Base-by-base conservation (phyloP, 352 stramenopile species). In the Phytophthora pseudosyringae region DNA sequence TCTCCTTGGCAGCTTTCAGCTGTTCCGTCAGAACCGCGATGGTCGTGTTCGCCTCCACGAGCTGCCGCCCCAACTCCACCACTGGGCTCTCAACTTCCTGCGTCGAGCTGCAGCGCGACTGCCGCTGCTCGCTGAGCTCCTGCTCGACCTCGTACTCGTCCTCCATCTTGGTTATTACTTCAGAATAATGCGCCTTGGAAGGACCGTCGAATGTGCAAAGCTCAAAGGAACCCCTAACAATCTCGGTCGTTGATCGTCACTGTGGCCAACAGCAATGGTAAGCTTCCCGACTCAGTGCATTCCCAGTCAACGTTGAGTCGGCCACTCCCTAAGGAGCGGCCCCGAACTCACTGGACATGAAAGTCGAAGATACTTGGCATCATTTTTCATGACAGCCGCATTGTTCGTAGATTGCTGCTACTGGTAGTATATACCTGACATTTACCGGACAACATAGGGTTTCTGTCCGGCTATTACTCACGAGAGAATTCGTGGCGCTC, bases 11-110 rank as follows among this genome's bases (percentile, higher is more conserved):
- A 25, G 26, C 21, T 57, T 56, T 50, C 11, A 64, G 31, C 28
- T 64, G 56, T 11, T 44, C 33, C 12, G 56, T 57, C 28, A 64
- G 56, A 15, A 56, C 56, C 18, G 35, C 44, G 44, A 64, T 56
- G 15, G 55, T 64, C 25, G 35, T 64, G 0, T 41, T 64, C 8
- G 55, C 55, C 18, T 56, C 36, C 5, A 32, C n/a, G 9, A 64
- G n/a, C 7, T 64, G 56, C 9, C 49, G 25, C 11, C 21, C 18
- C 12, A 64, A 38, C 11, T 32, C 15, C 13, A 29, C 12, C 18
- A 36, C 16, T 0, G 29, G 15, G 7, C 38, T 4, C 8, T 39
- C 5, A 8, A 15, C 26, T 16, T 56, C 33, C 36, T n/a, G 26
- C n/a, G 26, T 12, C 25, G 39, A 41, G 25, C 21, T 53, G 33